These are phyloP conservation scores for Arthrobotrys pseudoclavata DNA, from an alignment of 2,329 filamentous ascomycete species.

Conservation along the genomic window DNA sequence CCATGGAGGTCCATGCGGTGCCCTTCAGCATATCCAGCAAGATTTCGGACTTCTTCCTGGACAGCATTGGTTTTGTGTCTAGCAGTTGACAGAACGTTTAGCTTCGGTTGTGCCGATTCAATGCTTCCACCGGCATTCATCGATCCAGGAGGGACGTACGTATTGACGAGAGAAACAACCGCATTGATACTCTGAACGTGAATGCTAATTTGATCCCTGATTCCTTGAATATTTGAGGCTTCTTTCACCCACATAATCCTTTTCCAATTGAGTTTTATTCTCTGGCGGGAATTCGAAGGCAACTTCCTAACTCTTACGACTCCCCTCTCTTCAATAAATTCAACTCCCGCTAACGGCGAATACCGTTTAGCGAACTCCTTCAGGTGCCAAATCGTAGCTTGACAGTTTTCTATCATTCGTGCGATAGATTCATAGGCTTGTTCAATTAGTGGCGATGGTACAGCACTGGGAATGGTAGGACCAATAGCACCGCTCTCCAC, in stretches of 20 bases:
- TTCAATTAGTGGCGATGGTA: constrained; percentile 26
- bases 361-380: constrained; percentile 56
- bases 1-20: constrained; percentile 44
- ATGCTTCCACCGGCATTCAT: constrained; percentile 8
- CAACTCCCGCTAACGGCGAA: constrained; percentile 45
- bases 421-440: constrained; percentile 48
- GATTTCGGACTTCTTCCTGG: constrained; percentile 39
- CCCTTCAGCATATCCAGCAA: constrained; percentile 40
- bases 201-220: constrained; percentile 58
- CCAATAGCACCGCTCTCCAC: constrained; percentile 45
- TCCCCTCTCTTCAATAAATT: constrained; percentile 47
- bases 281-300: constrained; percentile 44
- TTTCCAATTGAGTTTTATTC: constrained; percentile 53
- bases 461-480: constrained; percentile 5
- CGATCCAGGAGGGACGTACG: constrained; percentile 42
- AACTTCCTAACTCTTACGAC: constrained; percentile 43
- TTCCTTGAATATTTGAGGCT: constrained; percentile 53
- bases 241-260: constrained; percentile 54
- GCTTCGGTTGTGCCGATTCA: constrained; percentile 13
- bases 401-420: constrained; percentile 51
- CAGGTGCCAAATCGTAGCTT: constrained; percentile 42
- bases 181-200: constrained; percentile 59
- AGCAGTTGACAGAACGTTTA: constrained; percentile 8
- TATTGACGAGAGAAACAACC: constrained; percentile 57
- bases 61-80: constrained; percentile 46